phyloP scores from a whole-genome alignment of 306 rosid genomes.

The Begonia masoniana region DNA sequence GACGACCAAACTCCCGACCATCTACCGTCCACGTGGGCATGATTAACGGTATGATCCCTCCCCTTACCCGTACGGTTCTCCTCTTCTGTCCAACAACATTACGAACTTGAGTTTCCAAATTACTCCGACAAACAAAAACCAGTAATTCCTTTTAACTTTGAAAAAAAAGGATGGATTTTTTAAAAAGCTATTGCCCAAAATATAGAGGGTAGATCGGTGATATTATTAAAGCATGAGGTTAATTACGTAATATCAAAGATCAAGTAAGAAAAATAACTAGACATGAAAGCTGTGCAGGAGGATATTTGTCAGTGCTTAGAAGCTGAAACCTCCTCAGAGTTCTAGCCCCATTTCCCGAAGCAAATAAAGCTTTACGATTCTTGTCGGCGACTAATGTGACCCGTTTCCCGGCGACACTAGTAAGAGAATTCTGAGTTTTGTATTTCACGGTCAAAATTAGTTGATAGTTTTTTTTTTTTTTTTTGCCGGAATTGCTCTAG shows the following conservation, averaged over 20 bases:
- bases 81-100: not conserved
- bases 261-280: conserved; percentile 2
- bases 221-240: conserved; percentile 12
- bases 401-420: not conserved
- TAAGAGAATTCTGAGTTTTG: not conserved
- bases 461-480: not conserved
- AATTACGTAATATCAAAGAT: conserved; percentile 5
- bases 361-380: not conserved
- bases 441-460: not conserved
- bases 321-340: not conserved
- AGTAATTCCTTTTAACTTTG: no score
- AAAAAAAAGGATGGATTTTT: no score
- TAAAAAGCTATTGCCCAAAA: no score
- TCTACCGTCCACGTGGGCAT: conserved; percentile 31
- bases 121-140: no score
- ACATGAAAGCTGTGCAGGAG: conserved; percentile 16
- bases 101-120: no score
- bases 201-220: not conserved
- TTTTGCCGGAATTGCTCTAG: not conserved
- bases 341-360: not conserved
- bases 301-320: conserved; percentile 45
- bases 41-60: conserved; percentile 7
- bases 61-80: conserved; percentile 13
- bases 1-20: no score
- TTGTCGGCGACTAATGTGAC: no score